Percentiles rank a stretch among this genome's conserved stretches.
phyloP scores from a whole-genome alignment of 108 stramenopile species.

The Epithemia pelagica region DNA sequence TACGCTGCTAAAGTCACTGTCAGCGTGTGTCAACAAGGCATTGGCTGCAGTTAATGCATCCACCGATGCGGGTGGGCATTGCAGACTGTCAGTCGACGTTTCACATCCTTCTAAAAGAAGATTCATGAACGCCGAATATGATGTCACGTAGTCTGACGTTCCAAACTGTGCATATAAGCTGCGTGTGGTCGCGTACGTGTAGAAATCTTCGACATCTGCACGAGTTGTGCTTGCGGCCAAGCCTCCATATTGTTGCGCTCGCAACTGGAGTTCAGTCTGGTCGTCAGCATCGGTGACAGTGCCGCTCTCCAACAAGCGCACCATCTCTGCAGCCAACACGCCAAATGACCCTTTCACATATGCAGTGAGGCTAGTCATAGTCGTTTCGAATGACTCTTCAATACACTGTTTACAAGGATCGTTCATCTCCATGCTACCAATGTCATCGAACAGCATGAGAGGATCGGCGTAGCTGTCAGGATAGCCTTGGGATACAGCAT shows the following conservation, averaged over 20 bases:
- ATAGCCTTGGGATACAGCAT: slow-evolving; percentile 3
- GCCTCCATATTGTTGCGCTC: slow-evolving; percentile 1
- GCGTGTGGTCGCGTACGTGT: slow-evolving; percentile 19
- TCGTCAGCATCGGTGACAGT: slow-evolving; percentile 3
- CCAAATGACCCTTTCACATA: slow-evolving; percentile 6
- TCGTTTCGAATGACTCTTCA: slow-evolving; percentile 21
- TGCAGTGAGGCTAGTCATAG: slow-evolving; percentile 9
- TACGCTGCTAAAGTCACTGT: slow-evolving; percentile 22
- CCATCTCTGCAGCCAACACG: slow-evolving; percentile 10
- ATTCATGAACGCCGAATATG: slow-evolving; percentile 5
- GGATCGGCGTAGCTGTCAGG: slow-evolving; percentile 13
- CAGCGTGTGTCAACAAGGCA: slow-evolving; percentile 22
- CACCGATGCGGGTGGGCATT: slow-evolving; percentile 7
- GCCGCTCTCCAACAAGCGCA: neutral
- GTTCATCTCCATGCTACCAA: slow-evolving; percentile 36
- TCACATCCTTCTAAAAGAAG: neutral
- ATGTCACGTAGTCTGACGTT: slow-evolving; percentile 3
- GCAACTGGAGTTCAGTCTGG: neutral
- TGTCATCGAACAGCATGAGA: slow-evolving; percentile 26
- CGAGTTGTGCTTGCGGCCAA: slow-evolving; percentile 7
- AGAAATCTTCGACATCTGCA: slow-evolving; percentile 24
- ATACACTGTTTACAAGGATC: slow-evolving; percentile 36
- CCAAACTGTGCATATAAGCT: slow-evolving; percentile 23
- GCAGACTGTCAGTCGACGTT: slow-evolving; percentile 3
- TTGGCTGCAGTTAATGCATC: slow-evolving; percentile 10